A percentile compares a stretch with the other conserved stretches of the same genome.
Evolutionary conservation across 768 basidiomycete genomes (phyloP).

Genomic region (Suillus discolor): DNA sequence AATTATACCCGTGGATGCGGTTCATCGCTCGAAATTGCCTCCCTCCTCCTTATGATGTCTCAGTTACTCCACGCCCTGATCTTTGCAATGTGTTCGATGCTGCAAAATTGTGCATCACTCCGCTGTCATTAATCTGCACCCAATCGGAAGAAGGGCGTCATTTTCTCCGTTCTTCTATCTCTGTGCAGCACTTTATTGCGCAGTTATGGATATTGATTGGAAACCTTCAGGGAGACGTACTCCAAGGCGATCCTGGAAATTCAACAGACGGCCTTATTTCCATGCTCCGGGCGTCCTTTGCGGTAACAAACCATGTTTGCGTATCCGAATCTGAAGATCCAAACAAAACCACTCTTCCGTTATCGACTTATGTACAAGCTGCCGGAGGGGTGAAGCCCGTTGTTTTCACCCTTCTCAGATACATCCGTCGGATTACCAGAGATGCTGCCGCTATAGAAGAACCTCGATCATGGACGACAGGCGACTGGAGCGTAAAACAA

Average conservation of each 20-base stretch:
- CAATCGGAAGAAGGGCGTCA: not conserved
- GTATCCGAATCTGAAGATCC: slow-evolving; percentile 1
- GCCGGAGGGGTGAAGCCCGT: not conserved
- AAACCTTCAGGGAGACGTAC: not conserved
- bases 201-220: slow-evolving; percentile 1
- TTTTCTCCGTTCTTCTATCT: not conserved
- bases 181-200: not conserved
- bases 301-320: not conserved
- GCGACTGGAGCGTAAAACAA: not conserved
- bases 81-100: not conserved
- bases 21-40: not conserved
- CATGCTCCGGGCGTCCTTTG: not conserved
- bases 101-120: not conserved
- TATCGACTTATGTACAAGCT: not conserved
- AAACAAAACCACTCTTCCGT: not conserved
- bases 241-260: not conserved
- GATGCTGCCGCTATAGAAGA: not conserved
- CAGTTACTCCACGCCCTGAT: not conserved
- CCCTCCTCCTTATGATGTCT: slow-evolving; percentile 3
- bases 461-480: not conserved
- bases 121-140: not conserved
- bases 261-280: not conserved
- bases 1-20: not conserved
- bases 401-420: not conserved
- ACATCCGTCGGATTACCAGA: not conserved